Evolutionary conservation across 2,329 filamentous ascomycete genomes (phyloP).

Genomic region (Teratosphaeria zuluensis): DNA sequence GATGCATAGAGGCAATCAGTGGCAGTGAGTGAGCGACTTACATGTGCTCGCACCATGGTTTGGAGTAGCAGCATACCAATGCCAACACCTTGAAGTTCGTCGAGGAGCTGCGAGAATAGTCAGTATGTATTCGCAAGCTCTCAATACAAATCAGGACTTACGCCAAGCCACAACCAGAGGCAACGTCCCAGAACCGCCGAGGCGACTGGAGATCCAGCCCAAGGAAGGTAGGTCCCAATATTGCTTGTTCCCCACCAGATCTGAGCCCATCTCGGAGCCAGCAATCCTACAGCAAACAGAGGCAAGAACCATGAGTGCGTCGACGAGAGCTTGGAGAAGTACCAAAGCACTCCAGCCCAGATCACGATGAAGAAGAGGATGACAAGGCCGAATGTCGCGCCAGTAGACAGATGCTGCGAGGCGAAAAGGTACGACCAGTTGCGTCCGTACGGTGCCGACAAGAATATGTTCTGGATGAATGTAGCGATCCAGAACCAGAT

Average conservation of each 20-base stretch:
- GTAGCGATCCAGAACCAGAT: constrained; percentile 41
- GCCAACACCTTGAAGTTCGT: constrained; percentile 55
- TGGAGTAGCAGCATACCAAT: constrained; percentile 56
- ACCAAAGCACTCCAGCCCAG: constrained; percentile 45
- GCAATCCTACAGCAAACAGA: constrained; percentile 57
- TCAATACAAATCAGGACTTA: background rate
- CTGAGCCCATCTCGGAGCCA: constrained; percentile 56
- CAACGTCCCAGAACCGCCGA: constrained; percentile 43
- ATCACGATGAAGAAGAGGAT: constrained; percentile 45
- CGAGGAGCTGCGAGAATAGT: constrained; percentile 35
- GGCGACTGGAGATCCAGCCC: constrained; percentile 46
- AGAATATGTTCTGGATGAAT: constrained; percentile 57
- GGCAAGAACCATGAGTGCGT: constrained; percentile 58
- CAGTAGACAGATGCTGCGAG: constrained; percentile 45
- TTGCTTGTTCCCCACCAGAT: constrained; percentile 54
- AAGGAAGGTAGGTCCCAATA: constrained; percentile 53
- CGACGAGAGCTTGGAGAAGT: constrained; percentile 47
- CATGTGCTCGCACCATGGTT: constrained; percentile 50
- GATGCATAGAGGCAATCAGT: background rate
- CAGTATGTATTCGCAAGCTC: background rate
- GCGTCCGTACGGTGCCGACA: constrained; percentile 55
- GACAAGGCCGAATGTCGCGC: constrained; percentile 49
- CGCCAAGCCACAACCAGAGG: constrained; percentile 58
- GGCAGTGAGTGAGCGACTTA: constrained; percentile 20
- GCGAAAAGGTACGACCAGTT: constrained; percentile 58